A percentile compares a stretch with the other conserved stretches of the same genome.
Evolutionary conservation across 1,139 yeast genomes (phyloP).

Genomic region (Suhomyces taliae): DNA sequence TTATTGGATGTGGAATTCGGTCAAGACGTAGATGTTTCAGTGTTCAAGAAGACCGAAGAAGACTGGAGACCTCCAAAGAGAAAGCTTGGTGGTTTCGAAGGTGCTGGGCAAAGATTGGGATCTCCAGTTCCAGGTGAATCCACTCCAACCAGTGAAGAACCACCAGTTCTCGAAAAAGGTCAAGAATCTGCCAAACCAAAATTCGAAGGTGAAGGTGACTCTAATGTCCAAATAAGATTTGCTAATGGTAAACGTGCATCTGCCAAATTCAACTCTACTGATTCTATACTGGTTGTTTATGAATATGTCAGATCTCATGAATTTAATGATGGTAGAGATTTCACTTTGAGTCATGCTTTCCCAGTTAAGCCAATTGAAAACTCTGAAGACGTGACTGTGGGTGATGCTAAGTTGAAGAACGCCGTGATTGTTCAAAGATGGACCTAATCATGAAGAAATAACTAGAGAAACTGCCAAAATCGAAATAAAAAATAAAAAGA

Average conservation of each 20-base stretch:
- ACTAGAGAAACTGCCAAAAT: background rate
- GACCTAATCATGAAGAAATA: slow-evolving; percentile 23
- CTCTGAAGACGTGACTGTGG: slow-evolving; percentile 49
- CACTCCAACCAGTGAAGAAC: slow-evolving; percentile 13
- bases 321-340: slow-evolving; percentile 48
- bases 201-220: slow-evolving; percentile 58
- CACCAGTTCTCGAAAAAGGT: slow-evolving; percentile 10
- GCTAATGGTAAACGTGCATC: slow-evolving; percentile 77
- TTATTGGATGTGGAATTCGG: slow-evolving; percentile 81
- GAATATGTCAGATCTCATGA: slow-evolving; percentile 59
- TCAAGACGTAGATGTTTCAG: slow-evolving; percentile 94
- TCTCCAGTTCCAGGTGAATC: slow-evolving; percentile 80
- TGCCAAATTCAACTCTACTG: slow-evolving; percentile 63
- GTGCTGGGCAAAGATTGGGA: slow-evolving; percentile 87
- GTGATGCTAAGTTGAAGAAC: slow-evolving; percentile 74
- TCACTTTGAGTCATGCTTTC: slow-evolving; percentile 75
- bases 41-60: slow-evolving; percentile 78
- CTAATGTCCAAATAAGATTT: slow-evolving; percentile 78
- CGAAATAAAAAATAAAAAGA: background rate
- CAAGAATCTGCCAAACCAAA: slow-evolving; percentile 19
- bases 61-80: slow-evolving; percentile 75
- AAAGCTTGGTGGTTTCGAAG: slow-evolving; percentile 68
- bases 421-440: slow-evolving; percentile 92
- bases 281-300: slow-evolving; percentile 67
- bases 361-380: slow-evolving; percentile 78